These are phyloP conservation scores for Cladophialophora psammophila DNA, from an alignment of 2,329 filamentous ascomycete species.

Conservation along the genomic window DNA sequence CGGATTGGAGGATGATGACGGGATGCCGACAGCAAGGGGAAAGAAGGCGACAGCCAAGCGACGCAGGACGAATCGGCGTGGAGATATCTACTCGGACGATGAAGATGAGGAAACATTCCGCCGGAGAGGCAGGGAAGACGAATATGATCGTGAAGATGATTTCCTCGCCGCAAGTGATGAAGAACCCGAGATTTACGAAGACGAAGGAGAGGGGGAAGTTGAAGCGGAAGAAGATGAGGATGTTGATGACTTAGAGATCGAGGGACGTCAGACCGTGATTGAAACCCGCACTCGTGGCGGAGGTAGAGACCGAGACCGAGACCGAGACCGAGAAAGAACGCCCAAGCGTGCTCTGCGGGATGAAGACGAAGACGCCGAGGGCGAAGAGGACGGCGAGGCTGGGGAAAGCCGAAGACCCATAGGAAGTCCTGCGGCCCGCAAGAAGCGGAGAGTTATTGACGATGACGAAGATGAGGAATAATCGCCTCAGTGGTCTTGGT, in stretches of 20 bases:
- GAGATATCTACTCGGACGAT: slow-evolving; percentile 57
- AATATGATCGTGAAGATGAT: slow-evolving; percentile 82
- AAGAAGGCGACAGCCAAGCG: slow-evolving; percentile 47
- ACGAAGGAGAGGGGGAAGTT: slow-evolving; percentile 53
- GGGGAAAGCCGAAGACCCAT: slow-evolving; percentile 7
- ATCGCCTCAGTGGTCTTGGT: not conserved
- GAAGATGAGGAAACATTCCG: slow-evolving; percentile 57
- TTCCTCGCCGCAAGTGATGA: slow-evolving; percentile 68
- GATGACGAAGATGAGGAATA: slow-evolving; percentile 39
- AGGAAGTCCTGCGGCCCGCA: slow-evolving; percentile 36
- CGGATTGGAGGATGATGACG: slow-evolving; percentile 66
- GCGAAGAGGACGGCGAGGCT: slow-evolving; percentile 34
- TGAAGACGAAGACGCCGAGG: slow-evolving; percentile 35
- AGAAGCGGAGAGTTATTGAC: slow-evolving; percentile 40
- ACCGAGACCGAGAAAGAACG: slow-evolving; percentile 25
- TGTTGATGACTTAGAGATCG: slow-evolving; percentile 49
- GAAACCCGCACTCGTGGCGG: slow-evolving; percentile 36
- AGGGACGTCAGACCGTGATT: slow-evolving; percentile 41
- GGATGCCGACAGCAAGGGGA: slow-evolving; percentile 49
- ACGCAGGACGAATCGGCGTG: slow-evolving; percentile 52
- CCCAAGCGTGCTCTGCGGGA: slow-evolving; percentile 22
- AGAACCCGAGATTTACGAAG: slow-evolving; percentile 55
- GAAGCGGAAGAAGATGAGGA: slow-evolving; percentile 50
- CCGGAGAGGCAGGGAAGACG: slow-evolving; percentile 70
- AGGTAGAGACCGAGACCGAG: slow-evolving; percentile 24